Base-by-base conservation (phyloP, 768 basidiomycete genomes). In the Hortiboletus campestris region DNA sequence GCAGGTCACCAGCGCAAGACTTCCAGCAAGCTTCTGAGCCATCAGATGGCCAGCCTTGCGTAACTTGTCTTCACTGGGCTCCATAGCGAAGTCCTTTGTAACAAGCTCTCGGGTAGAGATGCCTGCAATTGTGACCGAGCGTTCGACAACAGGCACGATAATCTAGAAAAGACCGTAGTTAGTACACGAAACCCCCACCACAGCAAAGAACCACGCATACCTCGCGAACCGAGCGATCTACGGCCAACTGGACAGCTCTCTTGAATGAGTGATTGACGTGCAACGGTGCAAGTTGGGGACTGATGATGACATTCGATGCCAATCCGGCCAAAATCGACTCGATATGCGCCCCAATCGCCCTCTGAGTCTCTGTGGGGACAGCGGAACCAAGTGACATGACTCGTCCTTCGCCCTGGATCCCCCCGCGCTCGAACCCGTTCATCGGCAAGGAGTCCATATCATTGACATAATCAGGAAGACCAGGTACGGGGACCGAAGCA, bases 81-180 rank as follows among this genome's bases (percentile, higher is more conserved):
- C 97, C 48, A 91, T 92, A 4, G 89, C 94, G 61, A 95, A 99
- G 71, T 99, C 97, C 74, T 98, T 98, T 44, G 87, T 83, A 19
- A 97, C 92, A 11, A 99, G 78, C 68, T 99, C 97, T 38, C 94
- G 81, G 17, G 96, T 96, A 14, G 97, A 98, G 61, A 98, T 98
- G 25, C 94, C 94, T 12, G 96, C 96, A 61, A 99, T 98, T 1
- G 97, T 98, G 22, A 98, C 97, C 20, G 95, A 98, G 49, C 97
- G 84, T 65, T 99, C 97, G 22, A 99, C 95, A 49, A 99, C 96
- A 6, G 97, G 97, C 17, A 95, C 78, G 62, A 99, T 95, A 56
- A 98, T 98, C 87, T 94, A 44, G 42, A 49, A 57, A 38, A 44
- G 25, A 58, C 6, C 42, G 50, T 25, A 49, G 47, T 46, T 49